Evolutionary conservation across 805 yeast species (phyloP).

Genomic region (Vanderwaltozyma verrucispora): DNA sequence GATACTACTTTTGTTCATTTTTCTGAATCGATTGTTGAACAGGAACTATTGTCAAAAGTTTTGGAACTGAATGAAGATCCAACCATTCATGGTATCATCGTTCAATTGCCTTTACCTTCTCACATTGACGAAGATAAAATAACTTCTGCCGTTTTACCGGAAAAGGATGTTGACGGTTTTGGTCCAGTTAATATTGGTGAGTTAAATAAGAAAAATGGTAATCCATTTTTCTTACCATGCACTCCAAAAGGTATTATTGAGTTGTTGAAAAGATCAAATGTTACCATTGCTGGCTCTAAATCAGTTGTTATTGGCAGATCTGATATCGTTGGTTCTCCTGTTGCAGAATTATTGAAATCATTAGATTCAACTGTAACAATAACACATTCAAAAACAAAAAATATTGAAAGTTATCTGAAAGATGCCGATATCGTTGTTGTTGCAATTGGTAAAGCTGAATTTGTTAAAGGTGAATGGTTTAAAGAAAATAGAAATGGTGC

Average conservation of each 20-base stretch:
- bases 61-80: slow-evolving; percentile 61
- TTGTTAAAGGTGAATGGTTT: slow-evolving; percentile 68
- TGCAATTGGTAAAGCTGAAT: slow-evolving; percentile 64
- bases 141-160: slow-evolving; percentile 71
- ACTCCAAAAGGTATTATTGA: slow-evolving; percentile 92
- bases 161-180: slow-evolving; percentile 94
- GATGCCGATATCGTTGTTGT: slow-evolving; percentile 79
- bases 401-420: slow-evolving; percentile 46
- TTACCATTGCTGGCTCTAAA: slow-evolving; percentile 60
- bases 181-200: slow-evolving; percentile 86
- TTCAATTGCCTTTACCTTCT: slow-evolving; percentile 83
- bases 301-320: slow-evolving; percentile 93
- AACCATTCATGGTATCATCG: slow-evolving; percentile 72
- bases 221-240: slow-evolving; percentile 80
- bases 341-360: slow-evolving; percentile 69
- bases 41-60: slow-evolving; percentile 48
- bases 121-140: slow-evolving; percentile 68
- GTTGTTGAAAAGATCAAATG: slow-evolving; percentile 58
- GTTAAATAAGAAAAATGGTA: slow-evolving; percentile 74
- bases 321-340: slow-evolving; percentile 94
- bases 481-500: slow-evolving; percentile 39
- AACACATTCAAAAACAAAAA: slow-evolving; percentile 63
- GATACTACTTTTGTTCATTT: slow-evolving; percentile 55
- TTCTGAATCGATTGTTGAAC: slow-evolving; percentile 51
- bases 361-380: slow-evolving; percentile 83